These are phyloP conservation scores for Penicillium sp. DNA, from an alignment of 2,329 filamentous ascomycete species.

Conservation along the genomic window DNA sequence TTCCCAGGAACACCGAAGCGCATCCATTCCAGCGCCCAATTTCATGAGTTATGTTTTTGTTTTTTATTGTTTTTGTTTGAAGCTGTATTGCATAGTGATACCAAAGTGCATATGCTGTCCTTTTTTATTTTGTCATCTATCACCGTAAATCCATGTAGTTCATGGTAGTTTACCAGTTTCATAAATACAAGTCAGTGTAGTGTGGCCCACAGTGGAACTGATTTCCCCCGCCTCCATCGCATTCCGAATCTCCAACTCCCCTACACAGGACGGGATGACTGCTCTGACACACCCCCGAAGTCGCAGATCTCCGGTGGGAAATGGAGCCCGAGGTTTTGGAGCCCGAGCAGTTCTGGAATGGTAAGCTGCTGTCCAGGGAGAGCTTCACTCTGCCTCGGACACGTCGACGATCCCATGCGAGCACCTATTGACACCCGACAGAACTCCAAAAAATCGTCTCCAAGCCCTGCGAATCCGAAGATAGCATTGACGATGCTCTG, in stretches of 20 bases:
- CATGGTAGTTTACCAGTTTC: not conserved
- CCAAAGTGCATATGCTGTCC: conserved; percentile 17
- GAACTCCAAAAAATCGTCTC: conserved; percentile 67
- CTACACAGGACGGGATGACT: conserved; percentile 35
- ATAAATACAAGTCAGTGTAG: not conserved
- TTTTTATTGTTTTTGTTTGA: conserved; percentile 4
- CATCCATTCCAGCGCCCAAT: conserved; percentile 40
- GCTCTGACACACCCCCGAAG: conserved; percentile 31
- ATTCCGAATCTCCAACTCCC: conserved; percentile 23
- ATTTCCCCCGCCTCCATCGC: conserved; percentile 20
- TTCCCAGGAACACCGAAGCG: conserved; percentile 39
- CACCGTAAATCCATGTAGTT: not conserved
- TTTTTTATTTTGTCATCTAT: not conserved
- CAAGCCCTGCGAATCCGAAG: conserved; percentile 58
- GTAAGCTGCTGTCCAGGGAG: conserved; percentile 52
- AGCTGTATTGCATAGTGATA: conserved; percentile 21
- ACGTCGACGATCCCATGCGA: conserved; percentile 4
- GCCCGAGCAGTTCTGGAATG: conserved; percentile 84
- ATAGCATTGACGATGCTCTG: conserved; percentile 77
- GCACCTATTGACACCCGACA: conserved; percentile 33
- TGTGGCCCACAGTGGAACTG: conserved; percentile 17
- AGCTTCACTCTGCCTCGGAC: not conserved
- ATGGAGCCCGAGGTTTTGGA: conserved; percentile 72
- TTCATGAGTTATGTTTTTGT: conserved; percentile 15
- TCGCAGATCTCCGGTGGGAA: conserved; percentile 43